Evolutionary conservation across 2,329 filamentous ascomycete species (phyloP).

Genomic region (Phoma sp.): DNA sequence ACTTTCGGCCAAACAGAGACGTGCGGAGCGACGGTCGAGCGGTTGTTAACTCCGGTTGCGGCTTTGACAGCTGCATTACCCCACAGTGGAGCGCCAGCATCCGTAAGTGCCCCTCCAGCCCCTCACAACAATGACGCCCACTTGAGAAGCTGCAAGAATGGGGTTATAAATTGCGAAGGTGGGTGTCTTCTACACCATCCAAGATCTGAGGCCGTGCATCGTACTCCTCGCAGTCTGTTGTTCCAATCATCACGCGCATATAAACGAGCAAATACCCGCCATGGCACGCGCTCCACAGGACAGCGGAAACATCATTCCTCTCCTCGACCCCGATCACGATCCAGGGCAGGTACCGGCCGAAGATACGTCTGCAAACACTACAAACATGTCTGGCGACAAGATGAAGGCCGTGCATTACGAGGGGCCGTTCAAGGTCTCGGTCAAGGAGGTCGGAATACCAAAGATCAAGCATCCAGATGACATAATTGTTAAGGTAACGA

Average conservation of each 20-base stretch:
- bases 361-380: conserved; percentile 1
- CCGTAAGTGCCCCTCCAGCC: conserved; percentile 20
- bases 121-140: conserved; percentile 30
- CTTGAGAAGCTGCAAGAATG: conserved; percentile 8
- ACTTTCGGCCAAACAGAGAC: conserved; percentile 1
- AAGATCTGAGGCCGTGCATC: background rate
- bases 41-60: conserved; percentile 12
- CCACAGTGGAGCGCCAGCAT: conserved; percentile 26
- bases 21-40: conserved; percentile 14
- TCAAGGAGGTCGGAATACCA: conserved; percentile 65
- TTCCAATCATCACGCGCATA: background rate
- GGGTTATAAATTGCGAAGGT: conserved; percentile 13
- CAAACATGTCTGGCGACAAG: conserved; percentile 33
- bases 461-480: conserved; percentile 69
- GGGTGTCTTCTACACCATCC: background rate
- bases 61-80: conserved; percentile 16
- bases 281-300: conserved; percentile 19
- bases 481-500: conserved; percentile 70
- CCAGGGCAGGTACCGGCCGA: conserved; percentile 19
- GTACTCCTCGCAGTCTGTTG: background rate
- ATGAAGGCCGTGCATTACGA: conserved; percentile 71
- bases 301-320: conserved; percentile 10
- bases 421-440: conserved; percentile 66
- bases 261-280: background rate
- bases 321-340: conserved; percentile 23